These are phyloP conservation scores for Pseudogymnoascus sp. DNA, from an alignment of 2,329 filamentous ascomycete species.

Conservation along the genomic window DNA sequence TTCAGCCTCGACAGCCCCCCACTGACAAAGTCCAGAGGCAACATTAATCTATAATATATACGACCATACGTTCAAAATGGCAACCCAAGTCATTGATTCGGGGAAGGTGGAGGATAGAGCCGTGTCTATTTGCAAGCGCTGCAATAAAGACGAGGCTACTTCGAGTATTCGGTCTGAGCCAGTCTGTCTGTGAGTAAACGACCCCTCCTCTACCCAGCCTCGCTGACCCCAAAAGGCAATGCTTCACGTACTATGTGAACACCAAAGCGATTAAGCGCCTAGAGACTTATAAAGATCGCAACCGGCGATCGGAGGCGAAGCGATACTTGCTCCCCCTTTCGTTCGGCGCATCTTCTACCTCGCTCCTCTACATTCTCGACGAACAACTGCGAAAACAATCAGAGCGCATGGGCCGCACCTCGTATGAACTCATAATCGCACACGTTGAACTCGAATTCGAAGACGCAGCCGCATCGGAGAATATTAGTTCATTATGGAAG, in stretches of 20 bases:
- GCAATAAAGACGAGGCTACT: slow-evolving; percentile 22
- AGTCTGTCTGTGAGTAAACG: slow-evolving; percentile 25
- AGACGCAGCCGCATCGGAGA: slow-evolving; percentile 15
- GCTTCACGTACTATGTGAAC: slow-evolving; percentile 70
- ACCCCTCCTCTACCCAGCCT: background rate
- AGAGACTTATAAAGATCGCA: slow-evolving; percentile 53
- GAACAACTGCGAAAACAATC: slow-evolving; percentile 60
- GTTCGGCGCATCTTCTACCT: slow-evolving; percentile 72
- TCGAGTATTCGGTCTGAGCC: slow-evolving; percentile 27
- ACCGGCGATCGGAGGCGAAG: slow-evolving; percentile 30
- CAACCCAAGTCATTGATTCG: background rate
- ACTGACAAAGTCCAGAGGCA: background rate
- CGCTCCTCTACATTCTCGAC: slow-evolving; percentile 69
- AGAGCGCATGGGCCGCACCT: slow-evolving; percentile 54
- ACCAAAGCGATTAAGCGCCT: slow-evolving; percentile 76
- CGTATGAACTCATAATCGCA: slow-evolving; percentile 60
- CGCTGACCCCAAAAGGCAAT: slow-evolving; percentile 46
- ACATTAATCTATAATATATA: background rate
- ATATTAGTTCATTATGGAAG: slow-evolving; percentile 3
- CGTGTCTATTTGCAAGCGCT: slow-evolving; percentile 24
- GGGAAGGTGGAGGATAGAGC: background rate
- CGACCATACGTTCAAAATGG: background rate
- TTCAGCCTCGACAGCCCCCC: background rate
- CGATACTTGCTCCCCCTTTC: slow-evolving; percentile 72
- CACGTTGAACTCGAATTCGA: slow-evolving; percentile 35